Conservation (phyloP, 192 early-diverging fungal species). For the Podila minutissima region DNA sequence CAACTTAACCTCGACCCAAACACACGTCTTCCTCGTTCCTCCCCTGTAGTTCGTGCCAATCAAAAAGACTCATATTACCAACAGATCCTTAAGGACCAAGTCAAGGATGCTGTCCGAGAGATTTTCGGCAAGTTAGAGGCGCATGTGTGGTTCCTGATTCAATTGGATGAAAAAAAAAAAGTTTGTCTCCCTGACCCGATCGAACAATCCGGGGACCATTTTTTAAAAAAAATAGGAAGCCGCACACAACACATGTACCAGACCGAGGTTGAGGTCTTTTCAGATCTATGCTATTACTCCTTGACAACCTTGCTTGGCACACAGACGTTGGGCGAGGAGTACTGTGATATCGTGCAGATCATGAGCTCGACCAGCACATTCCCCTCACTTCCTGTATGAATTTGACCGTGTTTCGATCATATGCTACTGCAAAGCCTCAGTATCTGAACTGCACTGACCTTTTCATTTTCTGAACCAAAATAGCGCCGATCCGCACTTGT, state of each 20-base stretch:
- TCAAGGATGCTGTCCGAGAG: conserved; percentile 70
- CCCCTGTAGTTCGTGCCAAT: conserved; percentile 76
- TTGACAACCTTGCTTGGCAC: conserved; percentile 80
- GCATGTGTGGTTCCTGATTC: neutral
- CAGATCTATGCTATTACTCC: conserved; percentile 77
- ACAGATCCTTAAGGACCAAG: conserved; percentile 68
- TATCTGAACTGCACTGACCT: neutral
- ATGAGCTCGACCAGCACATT: conserved; percentile 55
- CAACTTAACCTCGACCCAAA: neutral
- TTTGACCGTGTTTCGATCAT: neutral
- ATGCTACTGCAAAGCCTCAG: neutral
- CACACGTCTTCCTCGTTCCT: neutral
- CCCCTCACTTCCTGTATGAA: conserved; percentile 56
- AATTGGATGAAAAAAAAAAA: conserved; percentile 1
- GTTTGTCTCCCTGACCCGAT: neutral
- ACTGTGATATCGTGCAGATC: conserved; percentile 88
- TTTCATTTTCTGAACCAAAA: conserved; percentile 11
- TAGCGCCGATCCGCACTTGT: conserved; percentile 52
- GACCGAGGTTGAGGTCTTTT: conserved; percentile 64
- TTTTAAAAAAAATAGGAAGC: conserved; percentile 56
- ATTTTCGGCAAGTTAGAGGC: conserved; percentile 59
- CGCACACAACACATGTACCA: conserved; percentile 71
- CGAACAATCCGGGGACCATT: neutral
- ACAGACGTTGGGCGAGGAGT: conserved; percentile 96
- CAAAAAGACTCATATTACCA: conserved; percentile 93